Base-by-base conservation (phyloP, 2,329 filamentous ascomycete genomes). In the Aspergillus latus region DNA sequence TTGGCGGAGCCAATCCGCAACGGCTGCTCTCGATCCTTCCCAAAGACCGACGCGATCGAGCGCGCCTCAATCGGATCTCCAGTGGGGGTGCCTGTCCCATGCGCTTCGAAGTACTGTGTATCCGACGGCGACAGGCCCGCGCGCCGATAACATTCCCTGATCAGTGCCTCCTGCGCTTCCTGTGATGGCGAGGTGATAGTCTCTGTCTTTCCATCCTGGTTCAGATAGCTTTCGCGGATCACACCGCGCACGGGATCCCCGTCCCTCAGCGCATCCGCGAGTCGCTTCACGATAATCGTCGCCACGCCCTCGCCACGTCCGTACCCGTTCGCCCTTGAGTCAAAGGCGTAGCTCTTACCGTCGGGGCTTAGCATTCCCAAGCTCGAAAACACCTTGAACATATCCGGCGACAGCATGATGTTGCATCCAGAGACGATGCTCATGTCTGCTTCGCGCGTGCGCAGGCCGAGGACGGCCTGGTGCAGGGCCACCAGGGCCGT, bases 101-200 rank as follows among this genome's bases (percentile, higher is more conserved):
- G 78, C 1, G 73, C 72, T 56, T 80, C 76, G 15, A 79, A 77
- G 58, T 72, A 80, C 52, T 78, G 75, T 6, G 60, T 66, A 4
- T 74, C 66, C 4, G 71, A 64, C 1, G 66, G 57, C 51, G 76
- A 68, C 4, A 80, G 65, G 2, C 74, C 74, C 6, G 76, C 74
- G 26, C 64, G 63, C 1, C 55, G 47, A 57, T 80, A 80, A 0
- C 72, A 73, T 1, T 64, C 56, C 2, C 64, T 58, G 54, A 80
- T 79, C 4, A 79, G 66, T 4, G 64, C 61, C 4, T 68, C 65
- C 58, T 80, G 78, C 0, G 77, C 76, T 1, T 59, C 11, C 42
- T 60, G 52, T 34, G 61, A 72, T 0, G 74, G 74, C 60, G 75
- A 65, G 0, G 74, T 74, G 5, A 75, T 66, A 4, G 71, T 71